phyloP scores from a whole-genome alignment of 2,329 filamentous ascomycete genomes.

The Elsinoe necatrix region DNA sequence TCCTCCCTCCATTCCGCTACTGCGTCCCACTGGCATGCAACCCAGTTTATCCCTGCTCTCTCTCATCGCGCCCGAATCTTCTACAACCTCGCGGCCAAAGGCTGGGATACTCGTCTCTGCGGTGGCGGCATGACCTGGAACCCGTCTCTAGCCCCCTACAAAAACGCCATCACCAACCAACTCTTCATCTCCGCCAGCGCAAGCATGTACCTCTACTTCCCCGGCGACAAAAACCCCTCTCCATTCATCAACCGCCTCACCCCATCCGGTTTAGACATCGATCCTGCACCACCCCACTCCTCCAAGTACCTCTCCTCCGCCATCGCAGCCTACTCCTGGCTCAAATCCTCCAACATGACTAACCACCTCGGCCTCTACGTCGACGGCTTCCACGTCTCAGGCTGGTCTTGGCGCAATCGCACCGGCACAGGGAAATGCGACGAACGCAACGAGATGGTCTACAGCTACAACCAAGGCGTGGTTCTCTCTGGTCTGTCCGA shows the following conservation, averaged over 20 bases:
- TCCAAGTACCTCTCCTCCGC: slow-evolving; percentile 59
- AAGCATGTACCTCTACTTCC: slow-evolving; percentile 83
- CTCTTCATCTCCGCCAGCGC: slow-evolving; percentile 78
- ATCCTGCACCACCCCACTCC: slow-evolving; percentile 57
- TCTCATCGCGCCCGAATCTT: slow-evolving; percentile 76
- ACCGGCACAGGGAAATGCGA: slow-evolving; percentile 68
- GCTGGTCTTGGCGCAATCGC: slow-evolving; percentile 43
- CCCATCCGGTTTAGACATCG: slow-evolving; percentile 52
- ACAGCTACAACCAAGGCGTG: slow-evolving; percentile 94
- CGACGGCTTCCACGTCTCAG: slow-evolving; percentile 83
- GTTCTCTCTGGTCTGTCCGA: slow-evolving; percentile 72
- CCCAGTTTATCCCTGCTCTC: slow-evolving; percentile 67
- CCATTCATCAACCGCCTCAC: slow-evolving; percentile 47
- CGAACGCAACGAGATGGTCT: slow-evolving; percentile 74
- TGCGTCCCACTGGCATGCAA: slow-evolving; percentile 58
- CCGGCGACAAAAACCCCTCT: slow-evolving; percentile 64
- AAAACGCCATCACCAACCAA: slow-evolving; percentile 94
- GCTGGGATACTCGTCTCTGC: slow-evolving; percentile 77
- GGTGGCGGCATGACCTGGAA: slow-evolving; percentile 90
- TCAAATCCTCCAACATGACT: slow-evolving; percentile 52
- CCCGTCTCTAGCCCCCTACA: slow-evolving; percentile 70
- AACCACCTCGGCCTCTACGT: slow-evolving; percentile 67
- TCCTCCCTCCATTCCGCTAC: slow-evolving; percentile 51
- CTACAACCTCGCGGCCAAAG: slow-evolving; percentile 67
- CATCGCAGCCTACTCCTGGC: slow-evolving; percentile 59